phyloP scores from a whole-genome alignment of 371 early-diverging fungal genomes.

The Lichtheimia ornata region DNA sequence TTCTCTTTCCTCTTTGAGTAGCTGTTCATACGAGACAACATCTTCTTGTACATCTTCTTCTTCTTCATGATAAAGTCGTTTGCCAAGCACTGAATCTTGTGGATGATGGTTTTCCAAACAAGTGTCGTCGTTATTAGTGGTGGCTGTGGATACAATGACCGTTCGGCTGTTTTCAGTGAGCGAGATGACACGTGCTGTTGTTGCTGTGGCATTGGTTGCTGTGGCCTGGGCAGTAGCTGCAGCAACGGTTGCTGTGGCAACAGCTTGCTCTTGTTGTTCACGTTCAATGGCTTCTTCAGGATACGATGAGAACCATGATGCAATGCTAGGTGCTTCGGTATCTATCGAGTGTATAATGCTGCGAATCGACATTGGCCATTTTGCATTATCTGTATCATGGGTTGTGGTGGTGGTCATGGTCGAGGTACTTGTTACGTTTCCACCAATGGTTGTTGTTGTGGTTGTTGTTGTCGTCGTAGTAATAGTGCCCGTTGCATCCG shows the following conservation, averaged over 20 bases:
- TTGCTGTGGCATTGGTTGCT: slow-evolving; percentile 15
- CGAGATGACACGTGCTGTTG: slow-evolving; percentile 15
- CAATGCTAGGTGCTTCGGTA: slow-evolving; percentile 7
- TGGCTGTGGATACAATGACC: slow-evolving; percentile 20
- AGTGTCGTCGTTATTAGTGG: slow-evolving; percentile 8
- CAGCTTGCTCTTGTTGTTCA: slow-evolving; percentile 17
- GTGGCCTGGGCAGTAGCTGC: slow-evolving; percentile 17
- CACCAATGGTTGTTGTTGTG: slow-evolving; percentile 4
- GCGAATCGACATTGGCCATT: slow-evolving; percentile 42
- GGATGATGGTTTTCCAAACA: no score
- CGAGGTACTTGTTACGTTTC: slow-evolving; percentile 5
- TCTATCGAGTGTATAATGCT: slow-evolving; percentile 24
- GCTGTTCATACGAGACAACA: slow-evolving; percentile 1
- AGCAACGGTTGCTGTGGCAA: slow-evolving; percentile 15
- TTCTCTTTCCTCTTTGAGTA: slow-evolving; percentile 12
- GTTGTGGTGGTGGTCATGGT: slow-evolving; percentile 11
- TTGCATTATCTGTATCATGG: slow-evolving; percentile 17
- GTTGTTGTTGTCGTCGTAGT: slow-evolving; percentile 8
- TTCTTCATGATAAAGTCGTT: slow-evolving; percentile 8
- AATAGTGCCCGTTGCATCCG: not conserved
- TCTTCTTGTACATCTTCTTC: slow-evolving; percentile 7
- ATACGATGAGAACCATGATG: slow-evolving; percentile 7
- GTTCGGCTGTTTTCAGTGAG: slow-evolving; percentile 16
- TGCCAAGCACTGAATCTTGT: slow-evolving; percentile 5
- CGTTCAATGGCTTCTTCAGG: slow-evolving; percentile 9